phyloP scores from a whole-genome alignment of 768 basidiomycete genomes.

The Tylopilus vinaceipallidus region DNA sequence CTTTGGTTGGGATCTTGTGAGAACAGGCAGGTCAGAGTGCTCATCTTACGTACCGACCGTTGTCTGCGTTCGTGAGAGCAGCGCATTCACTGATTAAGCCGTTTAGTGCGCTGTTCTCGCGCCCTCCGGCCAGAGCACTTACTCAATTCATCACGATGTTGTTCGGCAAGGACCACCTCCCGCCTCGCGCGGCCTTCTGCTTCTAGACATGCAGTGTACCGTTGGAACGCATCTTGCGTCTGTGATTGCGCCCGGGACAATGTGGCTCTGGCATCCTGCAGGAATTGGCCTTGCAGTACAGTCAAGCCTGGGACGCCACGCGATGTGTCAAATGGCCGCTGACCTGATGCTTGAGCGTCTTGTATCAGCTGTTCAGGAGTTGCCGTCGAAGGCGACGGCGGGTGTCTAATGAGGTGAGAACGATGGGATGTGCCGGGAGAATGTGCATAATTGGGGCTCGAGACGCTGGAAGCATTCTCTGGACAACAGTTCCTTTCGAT shows the following conservation, averaged over 20 bases:
- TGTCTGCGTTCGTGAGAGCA: constrained; percentile 36
- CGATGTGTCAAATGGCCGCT: constrained; percentile 23
- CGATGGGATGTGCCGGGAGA: constrained; percentile 31
- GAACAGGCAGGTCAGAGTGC: constrained; percentile 11
- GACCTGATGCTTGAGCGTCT: constrained; percentile 61
- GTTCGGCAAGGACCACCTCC: constrained; percentile 62
- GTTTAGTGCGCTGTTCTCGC: constrained; percentile 20
- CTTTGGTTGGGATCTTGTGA: constrained; percentile 26
- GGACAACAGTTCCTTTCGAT: constrained; percentile 4
- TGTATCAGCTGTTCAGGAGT: constrained; percentile 53
- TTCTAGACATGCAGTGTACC: constrained; percentile 68
- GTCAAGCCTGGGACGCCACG: constrained; percentile 7
- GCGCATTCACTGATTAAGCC: constrained; percentile 28
- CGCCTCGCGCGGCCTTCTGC: constrained; percentile 64
- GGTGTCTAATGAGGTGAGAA: constrained; percentile 41
- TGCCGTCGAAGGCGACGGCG: constrained; percentile 50
- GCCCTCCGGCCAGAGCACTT: constrained; percentile 18
- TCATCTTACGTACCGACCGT: constrained; percentile 32
- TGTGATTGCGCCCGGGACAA: constrained; percentile 67
- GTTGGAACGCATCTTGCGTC: constrained; percentile 67
- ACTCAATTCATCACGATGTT: constrained; percentile 63
- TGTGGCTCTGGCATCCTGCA: constrained; percentile 59
- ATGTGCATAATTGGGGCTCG: constrained; percentile 32
- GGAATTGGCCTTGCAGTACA: constrained; percentile 48
- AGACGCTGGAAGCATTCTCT: constrained; percentile 31